These are phyloP conservation scores for Paracoccidioides lutzii DNA, from an alignment of 2,329 filamentous ascomycete genomes.

Conservation along the genomic window DNA sequence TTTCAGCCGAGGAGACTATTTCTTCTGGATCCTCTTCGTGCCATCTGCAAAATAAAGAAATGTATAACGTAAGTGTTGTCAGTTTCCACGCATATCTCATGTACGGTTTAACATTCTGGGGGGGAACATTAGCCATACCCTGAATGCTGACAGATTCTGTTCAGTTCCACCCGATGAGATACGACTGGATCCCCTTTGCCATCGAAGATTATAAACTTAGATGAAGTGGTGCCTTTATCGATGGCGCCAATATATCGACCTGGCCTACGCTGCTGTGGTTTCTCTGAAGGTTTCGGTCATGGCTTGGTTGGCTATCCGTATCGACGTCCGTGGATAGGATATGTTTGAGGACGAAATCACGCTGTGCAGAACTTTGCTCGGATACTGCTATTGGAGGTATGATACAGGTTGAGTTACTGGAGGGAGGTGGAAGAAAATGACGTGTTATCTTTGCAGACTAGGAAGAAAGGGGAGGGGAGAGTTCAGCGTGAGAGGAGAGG, in stretches of 20 bases:
- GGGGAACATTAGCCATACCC: constrained; percentile 49
- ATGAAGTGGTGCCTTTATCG: constrained; percentile 82
- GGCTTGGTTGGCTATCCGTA: neutral
- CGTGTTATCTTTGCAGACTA: neutral
- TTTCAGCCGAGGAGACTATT: constrained; percentile 60
- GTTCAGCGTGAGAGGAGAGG: no score
- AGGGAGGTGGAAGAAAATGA: neutral
- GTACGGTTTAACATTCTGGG: constrained; percentile 1
- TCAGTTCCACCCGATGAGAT: constrained; percentile 75
- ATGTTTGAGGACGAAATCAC: constrained; percentile 4
- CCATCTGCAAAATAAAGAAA: constrained; percentile 45
- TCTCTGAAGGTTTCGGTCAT: neutral
- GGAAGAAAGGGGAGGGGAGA: neutral
- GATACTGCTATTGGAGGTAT: neutral
- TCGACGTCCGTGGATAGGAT: neutral
- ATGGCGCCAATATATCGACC: constrained; percentile 66
- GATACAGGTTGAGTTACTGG: no score
- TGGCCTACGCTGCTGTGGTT: neutral
- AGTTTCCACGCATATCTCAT: neutral
- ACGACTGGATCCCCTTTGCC: constrained; percentile 63
- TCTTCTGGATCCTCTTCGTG: constrained; percentile 78
- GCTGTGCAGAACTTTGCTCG: neutral
- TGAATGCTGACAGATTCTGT: constrained; percentile 69
- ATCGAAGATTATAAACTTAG: constrained; percentile 83
- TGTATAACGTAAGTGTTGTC: constrained; percentile 4